Conservation (phyloP, 805 yeast species). For the Ogataea nonfermentans region DNA sequence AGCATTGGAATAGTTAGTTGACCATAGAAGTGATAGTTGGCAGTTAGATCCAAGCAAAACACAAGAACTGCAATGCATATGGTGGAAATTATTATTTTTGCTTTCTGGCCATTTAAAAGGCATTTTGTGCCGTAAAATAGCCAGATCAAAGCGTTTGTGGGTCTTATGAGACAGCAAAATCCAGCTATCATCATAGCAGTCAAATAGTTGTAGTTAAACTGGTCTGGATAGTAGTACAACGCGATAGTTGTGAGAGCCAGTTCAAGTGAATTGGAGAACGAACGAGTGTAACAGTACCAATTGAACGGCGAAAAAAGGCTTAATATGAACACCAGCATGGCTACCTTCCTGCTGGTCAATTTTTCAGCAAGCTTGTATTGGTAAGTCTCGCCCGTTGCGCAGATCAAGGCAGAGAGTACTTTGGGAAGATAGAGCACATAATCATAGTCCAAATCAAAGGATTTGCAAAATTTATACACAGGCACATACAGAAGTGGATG, state of each 20-base stretch:
- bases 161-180: constrained; percentile 69
- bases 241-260: constrained; percentile 66
- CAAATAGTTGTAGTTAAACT: background rate
- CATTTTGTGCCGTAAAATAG: constrained; percentile 48
- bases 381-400: constrained; percentile 69
- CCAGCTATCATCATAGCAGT: constrained; percentile 48
- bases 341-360: constrained; percentile 33
- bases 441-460: constrained; percentile 35
- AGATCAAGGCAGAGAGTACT: constrained; percentile 62
- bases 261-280: constrained; percentile 85
- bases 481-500: constrained; percentile 73
- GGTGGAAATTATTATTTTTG: constrained; percentile 7
- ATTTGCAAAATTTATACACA: constrained; percentile 38
- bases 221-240: constrained; percentile 58
- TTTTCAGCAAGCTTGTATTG: constrained; percentile 43
- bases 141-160: constrained; percentile 85
- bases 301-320: constrained; percentile 72
- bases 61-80: constrained; percentile 20
- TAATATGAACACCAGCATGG: constrained; percentile 44
- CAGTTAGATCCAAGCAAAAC: constrained; percentile 36
- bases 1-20: constrained; percentile 56
- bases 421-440: constrained; percentile 58
- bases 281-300: constrained; percentile 76
- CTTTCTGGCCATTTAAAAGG: constrained; percentile 12
- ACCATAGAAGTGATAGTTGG: constrained; percentile 65